A percentile compares a stretch with the other conserved stretches of the same genome.
Evolutionary conservation across 345 rosid genomes (phyloP).

Genomic region (Gossypium turneri): DNA sequence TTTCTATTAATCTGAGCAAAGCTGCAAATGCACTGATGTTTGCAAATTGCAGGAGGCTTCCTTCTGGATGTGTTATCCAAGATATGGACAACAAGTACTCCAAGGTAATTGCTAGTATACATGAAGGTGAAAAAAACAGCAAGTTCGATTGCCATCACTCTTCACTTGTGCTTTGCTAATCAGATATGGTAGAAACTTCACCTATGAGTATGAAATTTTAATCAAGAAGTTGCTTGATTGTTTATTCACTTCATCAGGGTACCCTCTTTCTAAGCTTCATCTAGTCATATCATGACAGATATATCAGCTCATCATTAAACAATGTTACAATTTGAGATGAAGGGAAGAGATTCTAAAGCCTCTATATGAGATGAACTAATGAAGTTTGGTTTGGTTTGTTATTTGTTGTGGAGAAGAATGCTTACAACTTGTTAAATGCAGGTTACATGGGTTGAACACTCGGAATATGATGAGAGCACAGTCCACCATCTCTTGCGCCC

Average conservation of each 20-base stretch:
- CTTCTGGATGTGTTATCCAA: conserved; percentile 74
- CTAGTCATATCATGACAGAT: neutral
- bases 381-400: neutral
- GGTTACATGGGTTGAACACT: conserved; percentile 52
- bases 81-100: conserved; percentile 58
- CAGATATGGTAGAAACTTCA: too few species aligned
- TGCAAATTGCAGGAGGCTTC: conserved; percentile 48
- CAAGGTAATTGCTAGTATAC: conserved; percentile 42
- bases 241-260: too few species aligned
- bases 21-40: conserved; percentile 19
- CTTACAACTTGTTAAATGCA: conserved; percentile 12
- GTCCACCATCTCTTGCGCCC: conserved; percentile 56
- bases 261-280: neutral
- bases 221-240: too few species aligned
- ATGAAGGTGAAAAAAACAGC: neutral
- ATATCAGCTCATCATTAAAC: neutral
- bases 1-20: conserved; percentile 46
- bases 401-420: neutral
- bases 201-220: too few species aligned
- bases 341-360: too few species aligned
- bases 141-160: too few species aligned
- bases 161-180: conserved; percentile 1
- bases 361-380: neutral
- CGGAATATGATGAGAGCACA: conserved; percentile 54
- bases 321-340: neutral